Evolutionary conservation across 2,329 filamentous ascomycete genomes (phyloP).

Genomic region (Fusarium sambucinum): DNA sequence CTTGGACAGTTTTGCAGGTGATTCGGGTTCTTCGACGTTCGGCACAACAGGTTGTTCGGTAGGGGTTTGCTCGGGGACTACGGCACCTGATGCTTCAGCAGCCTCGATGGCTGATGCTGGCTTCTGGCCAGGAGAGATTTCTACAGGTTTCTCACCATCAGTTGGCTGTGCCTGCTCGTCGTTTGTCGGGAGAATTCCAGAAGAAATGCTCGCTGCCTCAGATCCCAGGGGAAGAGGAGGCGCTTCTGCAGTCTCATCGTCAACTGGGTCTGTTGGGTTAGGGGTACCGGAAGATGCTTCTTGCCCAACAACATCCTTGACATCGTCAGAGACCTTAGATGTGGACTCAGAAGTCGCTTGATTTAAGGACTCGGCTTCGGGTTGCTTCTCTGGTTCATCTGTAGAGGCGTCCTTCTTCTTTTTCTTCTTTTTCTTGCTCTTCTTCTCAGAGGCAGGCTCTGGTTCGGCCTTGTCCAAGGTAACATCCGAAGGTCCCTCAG

Average conservation of each 20-base stretch:
- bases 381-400: constrained; percentile 34
- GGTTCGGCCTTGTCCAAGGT: constrained; percentile 9
- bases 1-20: constrained; percentile 48
- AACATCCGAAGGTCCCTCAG: constrained; percentile 8
- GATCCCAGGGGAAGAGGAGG: constrained; percentile 17
- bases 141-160: constrained; percentile 44
- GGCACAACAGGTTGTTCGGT: constrained; percentile 20
- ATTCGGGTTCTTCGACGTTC: constrained; percentile 41
- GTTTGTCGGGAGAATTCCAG: constrained; percentile 36
- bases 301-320: constrained; percentile 12
- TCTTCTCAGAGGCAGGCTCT: constrained; percentile 37
- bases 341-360: constrained; percentile 22
- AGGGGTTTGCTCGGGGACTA: constrained; percentile 23
- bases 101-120: constrained; percentile 29
- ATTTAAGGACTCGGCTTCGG: constrained; percentile 22
- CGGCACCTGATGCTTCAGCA: constrained; percentile 22
- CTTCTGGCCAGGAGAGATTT: constrained; percentile 39
- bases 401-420: constrained; percentile 43
- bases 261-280: constrained; percentile 14
- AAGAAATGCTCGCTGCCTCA: constrained; percentile 29
- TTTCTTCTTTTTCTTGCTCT: constrained; percentile 56
- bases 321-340: constrained; percentile 2
- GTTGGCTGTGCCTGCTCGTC: constrained; percentile 44
- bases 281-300: constrained; percentile 14
- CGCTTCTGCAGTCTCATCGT: constrained; percentile 16